Conservation (phyloP, 495 filamentous ascomycete genomes). For the Penicillium diatomitis region DNA sequence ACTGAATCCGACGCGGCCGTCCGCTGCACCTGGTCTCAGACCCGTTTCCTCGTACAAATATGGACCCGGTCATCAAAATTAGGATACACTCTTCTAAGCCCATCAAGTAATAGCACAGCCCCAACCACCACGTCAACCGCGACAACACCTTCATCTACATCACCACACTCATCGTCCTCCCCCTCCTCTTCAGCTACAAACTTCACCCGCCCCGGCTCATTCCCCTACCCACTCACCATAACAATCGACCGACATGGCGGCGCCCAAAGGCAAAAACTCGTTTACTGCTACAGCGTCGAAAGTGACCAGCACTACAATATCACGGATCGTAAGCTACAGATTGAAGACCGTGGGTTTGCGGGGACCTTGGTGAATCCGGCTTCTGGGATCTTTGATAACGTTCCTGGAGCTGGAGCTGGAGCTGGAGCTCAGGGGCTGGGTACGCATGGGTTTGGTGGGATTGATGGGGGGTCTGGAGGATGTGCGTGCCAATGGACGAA, state of each 20-base stretch:
- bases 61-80: constrained; percentile 56
- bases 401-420: constrained; percentile 8
- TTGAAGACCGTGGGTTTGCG: constrained; percentile 50
- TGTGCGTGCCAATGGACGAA: constrained; percentile 71
- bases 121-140: constrained; percentile 12
- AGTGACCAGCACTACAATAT: constrained; percentile 41
- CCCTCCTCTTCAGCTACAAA: constrained; percentile 41
- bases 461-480: constrained; percentile 65
- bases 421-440: constrained; percentile 14
- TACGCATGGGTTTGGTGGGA: constrained; percentile 40
- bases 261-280: constrained; percentile 47
- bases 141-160: not conserved
- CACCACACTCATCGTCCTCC: not conserved
- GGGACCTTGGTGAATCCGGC: constrained; percentile 54
- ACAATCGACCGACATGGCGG: constrained; percentile 77
- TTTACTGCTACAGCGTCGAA: constrained; percentile 59
- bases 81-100: constrained; percentile 35
- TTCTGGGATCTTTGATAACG: constrained; percentile 34
- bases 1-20: constrained; percentile 49
- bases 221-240: constrained; percentile 80
- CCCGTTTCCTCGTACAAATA: constrained; percentile 81
- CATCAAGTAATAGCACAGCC: constrained; percentile 4
- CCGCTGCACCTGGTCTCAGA: constrained; percentile 72
- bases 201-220: constrained; percentile 57
- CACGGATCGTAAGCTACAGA: constrained; percentile 42